These are phyloP conservation scores for Penicillium bialowiezense DNA, from an alignment of 495 filamentous ascomycete genomes.

Conservation along the genomic window DNA sequence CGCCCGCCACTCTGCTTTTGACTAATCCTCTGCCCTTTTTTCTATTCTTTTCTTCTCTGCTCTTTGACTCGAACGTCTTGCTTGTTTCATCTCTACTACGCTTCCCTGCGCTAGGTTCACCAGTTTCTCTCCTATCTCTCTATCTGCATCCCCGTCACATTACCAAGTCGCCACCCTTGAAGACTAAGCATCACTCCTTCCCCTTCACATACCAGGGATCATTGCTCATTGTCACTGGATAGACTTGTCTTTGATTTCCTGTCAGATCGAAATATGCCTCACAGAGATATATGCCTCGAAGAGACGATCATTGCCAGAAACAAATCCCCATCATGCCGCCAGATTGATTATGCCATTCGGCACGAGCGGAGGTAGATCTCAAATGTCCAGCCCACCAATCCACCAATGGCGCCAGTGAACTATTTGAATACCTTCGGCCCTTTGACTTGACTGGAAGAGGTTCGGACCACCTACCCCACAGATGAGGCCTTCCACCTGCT, in stretches of 20 bases:
- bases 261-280: conserved; percentile 18
- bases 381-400: conserved; percentile 5
- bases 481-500: neutral
- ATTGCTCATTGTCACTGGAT: conserved; percentile 5
- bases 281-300: neutral
- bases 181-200: conserved; percentile 1
- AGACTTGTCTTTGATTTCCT: neutral
- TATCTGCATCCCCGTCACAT: neutral
- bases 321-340: neutral
- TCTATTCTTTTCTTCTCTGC: neutral
- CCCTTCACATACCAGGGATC: conserved; percentile 6
- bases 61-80: neutral
- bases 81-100: neutral
- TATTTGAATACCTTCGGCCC: conserved; percentile 12
- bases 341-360: conserved; percentile 6
- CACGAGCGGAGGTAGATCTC: conserved; percentile 14
- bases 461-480: neutral
- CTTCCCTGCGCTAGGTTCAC: neutral
- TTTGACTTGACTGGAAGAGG: conserved; percentile 3
- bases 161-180: conserved; percentile 3
- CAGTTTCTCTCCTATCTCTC: neutral
- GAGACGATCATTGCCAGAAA: neutral
- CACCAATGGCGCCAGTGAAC: conserved; percentile 8
- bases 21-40: conserved; percentile 1
- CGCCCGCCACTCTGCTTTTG: conserved; percentile 21